Conservation (phyloP, 768 basidiomycete species). For the Termitomyces sp. region DNA sequence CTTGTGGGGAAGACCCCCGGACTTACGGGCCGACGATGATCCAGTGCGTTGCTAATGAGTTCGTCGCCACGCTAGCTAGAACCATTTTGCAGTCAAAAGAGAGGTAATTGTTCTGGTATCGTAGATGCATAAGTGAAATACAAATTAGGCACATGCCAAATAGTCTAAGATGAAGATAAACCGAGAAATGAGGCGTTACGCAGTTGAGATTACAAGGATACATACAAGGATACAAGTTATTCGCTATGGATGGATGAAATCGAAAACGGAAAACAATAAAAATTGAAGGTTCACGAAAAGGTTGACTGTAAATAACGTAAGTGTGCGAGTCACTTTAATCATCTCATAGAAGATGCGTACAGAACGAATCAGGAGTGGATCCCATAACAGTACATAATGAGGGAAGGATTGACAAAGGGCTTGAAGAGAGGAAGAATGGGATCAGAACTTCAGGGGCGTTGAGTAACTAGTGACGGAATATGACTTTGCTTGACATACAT, state of each 20-base stretch:
- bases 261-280: no score
- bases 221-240: not conserved
- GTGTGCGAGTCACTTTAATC: not conserved
- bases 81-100: not conserved
- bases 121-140: not conserved
- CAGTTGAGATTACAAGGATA: not conserved
- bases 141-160: not conserved
- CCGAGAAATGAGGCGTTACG: not conserved
- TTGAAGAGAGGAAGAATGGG: not conserved
- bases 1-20: not conserved
- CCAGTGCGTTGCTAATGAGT: not conserved
- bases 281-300: not conserved
- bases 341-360: not conserved
- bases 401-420: not conserved
- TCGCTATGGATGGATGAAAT: not conserved
- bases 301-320: not conserved
- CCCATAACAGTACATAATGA: not conserved
- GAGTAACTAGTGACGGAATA: not conserved
- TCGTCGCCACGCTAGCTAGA: not conserved
- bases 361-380: not conserved
- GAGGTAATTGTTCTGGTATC: not conserved
- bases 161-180: not conserved
- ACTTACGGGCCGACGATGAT: not conserved
- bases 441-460: not conserved
- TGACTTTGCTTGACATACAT: not conserved